phyloP scores from a whole-genome alignment of 2,329 filamentous ascomycete species.

The Mycosphaerella sp. region DNA sequence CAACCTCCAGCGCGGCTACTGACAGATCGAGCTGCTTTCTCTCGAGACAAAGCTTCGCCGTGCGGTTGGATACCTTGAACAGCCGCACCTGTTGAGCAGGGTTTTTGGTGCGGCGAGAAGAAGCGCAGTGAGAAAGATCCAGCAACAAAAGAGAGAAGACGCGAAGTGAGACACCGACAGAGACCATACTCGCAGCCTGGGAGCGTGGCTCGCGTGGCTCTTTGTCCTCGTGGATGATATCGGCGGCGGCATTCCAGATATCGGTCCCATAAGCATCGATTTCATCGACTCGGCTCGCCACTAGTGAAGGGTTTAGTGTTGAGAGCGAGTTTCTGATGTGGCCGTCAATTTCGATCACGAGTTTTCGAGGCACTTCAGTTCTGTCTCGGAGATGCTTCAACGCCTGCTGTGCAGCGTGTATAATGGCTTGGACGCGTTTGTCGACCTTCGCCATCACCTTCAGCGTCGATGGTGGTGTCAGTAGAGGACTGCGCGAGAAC shows the following conservation, averaged over 20 bases:
- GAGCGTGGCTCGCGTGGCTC: constrained; percentile 2
- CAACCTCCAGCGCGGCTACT: constrained; percentile 56
- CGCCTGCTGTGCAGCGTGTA: constrained; percentile 12
- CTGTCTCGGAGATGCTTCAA: constrained; percentile 18
- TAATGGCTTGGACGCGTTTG: constrained; percentile 20
- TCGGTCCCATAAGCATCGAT: constrained; percentile 52
- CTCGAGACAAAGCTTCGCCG: constrained; percentile 58
- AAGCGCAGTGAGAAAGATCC: constrained; percentile 47
- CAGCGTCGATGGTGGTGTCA: too few species aligned
- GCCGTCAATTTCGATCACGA: constrained; percentile 19
- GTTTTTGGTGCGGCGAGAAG: constrained; percentile 20
- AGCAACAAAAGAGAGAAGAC: constrained; percentile 63
- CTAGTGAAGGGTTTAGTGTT: constrained; percentile 6
- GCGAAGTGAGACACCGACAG: constrained; percentile 35
- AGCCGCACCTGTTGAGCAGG: constrained; percentile 46
- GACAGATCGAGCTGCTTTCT: constrained; percentile 52
- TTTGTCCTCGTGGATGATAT: constrained; percentile 33
- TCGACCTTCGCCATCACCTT: constrained; percentile 15
- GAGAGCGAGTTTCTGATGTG: constrained; percentile 18
- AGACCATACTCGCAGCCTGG: background rate
- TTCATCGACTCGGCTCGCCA: constrained; percentile 37
- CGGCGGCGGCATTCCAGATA: constrained; percentile 62
- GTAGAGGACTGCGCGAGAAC: too few species aligned
- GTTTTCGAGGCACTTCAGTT: constrained; percentile 7
- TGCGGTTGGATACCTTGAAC: constrained; percentile 61